phyloP scores from a whole-genome alignment of 2,329 filamentous ascomycete species.

The Berkeleyomyces basicola region DNA sequence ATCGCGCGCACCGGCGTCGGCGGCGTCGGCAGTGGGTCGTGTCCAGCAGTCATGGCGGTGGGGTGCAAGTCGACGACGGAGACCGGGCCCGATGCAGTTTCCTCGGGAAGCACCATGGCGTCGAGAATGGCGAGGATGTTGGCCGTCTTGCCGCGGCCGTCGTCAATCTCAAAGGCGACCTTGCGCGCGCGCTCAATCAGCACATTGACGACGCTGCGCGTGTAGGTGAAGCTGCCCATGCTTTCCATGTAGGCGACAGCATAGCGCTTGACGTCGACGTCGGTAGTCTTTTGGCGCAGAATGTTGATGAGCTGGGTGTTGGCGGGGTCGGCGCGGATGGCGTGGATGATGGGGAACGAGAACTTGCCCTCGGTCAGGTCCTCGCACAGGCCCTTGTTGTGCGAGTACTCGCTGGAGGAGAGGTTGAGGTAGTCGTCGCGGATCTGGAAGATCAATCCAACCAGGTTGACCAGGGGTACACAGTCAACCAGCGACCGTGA shows the following conservation, averaged over 20 bases:
- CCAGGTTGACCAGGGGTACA: slow-evolving; percentile 66
- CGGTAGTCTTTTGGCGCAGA: slow-evolving; percentile 70
- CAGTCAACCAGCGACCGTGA: slow-evolving; percentile 44
- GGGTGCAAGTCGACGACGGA: neutral
- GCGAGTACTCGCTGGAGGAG: slow-evolving; percentile 52
- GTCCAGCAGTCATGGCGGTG: neutral
- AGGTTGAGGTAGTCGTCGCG: slow-evolving; percentile 91
- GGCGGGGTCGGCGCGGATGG: slow-evolving; percentile 58
- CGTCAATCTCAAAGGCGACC: slow-evolving; percentile 48
- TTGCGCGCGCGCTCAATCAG: slow-evolving; percentile 46
- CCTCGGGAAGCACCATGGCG: slow-evolving; percentile 32
- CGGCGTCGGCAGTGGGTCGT: neutral
- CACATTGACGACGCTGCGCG: slow-evolving; percentile 46
- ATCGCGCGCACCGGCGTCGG: slow-evolving; percentile 2
- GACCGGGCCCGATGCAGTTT: neutral
- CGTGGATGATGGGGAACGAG: slow-evolving; percentile 88
- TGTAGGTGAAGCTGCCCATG: slow-evolving; percentile 82
- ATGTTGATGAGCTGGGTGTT: slow-evolving; percentile 81
- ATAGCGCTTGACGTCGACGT: slow-evolving; percentile 80
- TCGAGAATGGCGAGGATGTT: slow-evolving; percentile 52
- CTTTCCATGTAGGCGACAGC: slow-evolving; percentile 82
- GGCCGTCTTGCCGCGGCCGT: slow-evolving; percentile 35
- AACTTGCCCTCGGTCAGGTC: slow-evolving; percentile 96
- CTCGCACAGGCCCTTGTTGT: slow-evolving; percentile 88
- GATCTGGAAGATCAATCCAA: slow-evolving; percentile 81